These are phyloP conservation scores for Trichosporon asahii DNA, from an alignment of 1,284 basidiomycete genomes.

Conservation along the genomic window DNA sequence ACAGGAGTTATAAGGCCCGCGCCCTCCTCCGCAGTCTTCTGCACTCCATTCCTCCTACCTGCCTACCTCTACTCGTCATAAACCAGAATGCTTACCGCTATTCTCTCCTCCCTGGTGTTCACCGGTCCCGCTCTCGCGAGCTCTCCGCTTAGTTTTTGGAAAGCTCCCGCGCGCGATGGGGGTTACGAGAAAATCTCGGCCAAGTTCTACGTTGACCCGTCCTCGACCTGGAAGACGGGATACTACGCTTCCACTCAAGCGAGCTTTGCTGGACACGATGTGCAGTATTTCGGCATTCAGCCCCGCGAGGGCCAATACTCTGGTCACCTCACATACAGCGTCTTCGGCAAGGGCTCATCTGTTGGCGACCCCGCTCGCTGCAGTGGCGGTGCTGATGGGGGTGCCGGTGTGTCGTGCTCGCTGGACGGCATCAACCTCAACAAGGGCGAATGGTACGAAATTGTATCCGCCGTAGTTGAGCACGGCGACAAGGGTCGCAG, in stretches of 20 bases:
- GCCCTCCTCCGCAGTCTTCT: neutral
- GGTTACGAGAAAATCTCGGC: constrained; percentile 11
- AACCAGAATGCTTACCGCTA: neutral
- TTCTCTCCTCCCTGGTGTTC: neutral
- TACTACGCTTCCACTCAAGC: constrained; percentile 14
- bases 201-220: constrained; percentile 7
- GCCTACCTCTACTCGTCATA: no score
- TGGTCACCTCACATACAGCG: constrained; percentile 13
- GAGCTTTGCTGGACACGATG: constrained; percentile 9
- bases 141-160: neutral
- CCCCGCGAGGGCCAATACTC: neutral
- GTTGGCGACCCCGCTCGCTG: constrained; percentile 7
- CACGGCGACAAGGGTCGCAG: constrained; percentile 3
- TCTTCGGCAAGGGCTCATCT: constrained; percentile 3
- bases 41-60: no score
- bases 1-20: no score
- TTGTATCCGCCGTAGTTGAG: constrained; percentile 10
- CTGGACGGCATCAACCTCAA: constrained; percentile 3
- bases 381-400: constrained; percentile 8
- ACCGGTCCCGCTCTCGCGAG: neutral
- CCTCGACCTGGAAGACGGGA: constrained; percentile 3
- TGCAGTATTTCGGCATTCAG: constrained; percentile 18
- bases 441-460: constrained; percentile 15
- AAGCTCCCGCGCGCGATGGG: neutral
- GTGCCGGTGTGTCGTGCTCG: constrained; percentile 7